These are phyloP conservation scores for Polygonum aviculare DNA, from an alignment of 148 eudicot species.

Conservation along the genomic window DNA sequence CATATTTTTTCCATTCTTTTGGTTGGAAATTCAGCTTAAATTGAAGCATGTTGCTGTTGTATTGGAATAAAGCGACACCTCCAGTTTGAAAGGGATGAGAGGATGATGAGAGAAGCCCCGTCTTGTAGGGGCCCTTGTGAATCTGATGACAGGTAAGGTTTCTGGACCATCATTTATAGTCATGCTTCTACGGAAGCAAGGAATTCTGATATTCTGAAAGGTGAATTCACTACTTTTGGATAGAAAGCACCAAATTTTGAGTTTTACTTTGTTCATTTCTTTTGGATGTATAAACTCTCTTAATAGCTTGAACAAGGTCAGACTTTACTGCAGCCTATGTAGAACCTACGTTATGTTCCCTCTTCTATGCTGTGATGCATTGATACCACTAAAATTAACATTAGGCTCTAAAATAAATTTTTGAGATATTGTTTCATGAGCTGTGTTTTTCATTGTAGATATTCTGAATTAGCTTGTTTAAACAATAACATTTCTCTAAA, in stretches of 20 bases:
- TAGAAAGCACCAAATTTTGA: slow-evolving; percentile 2
- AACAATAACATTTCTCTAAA: not conserved
- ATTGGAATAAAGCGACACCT: not conserved
- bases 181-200: slow-evolving; percentile 3
- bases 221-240: slow-evolving; percentile 7
- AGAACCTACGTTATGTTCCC: not conserved
- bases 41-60: not conserved
- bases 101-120: not conserved
- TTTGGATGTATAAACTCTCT: not conserved
- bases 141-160: slow-evolving; percentile 4
- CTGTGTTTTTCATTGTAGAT: not conserved
- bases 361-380: slow-evolving; percentile 1
- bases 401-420: not conserved
- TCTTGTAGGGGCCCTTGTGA: not conserved
- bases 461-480: not conserved
- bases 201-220: slow-evolving; percentile 4
- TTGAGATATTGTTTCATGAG: not conserved
- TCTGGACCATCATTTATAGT: slow-evolving; percentile 6
- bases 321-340: not conserved
- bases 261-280: slow-evolving; percentile 6
- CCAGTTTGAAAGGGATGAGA: not conserved
- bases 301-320: slow-evolving; percentile 8
- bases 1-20: not conserved
- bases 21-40: not conserved
- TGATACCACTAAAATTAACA: slow-evolving; percentile 1